phyloP scores from a whole-genome alignment of 2,329 filamentous ascomycete species.

The Fusarium graminum region DNA sequence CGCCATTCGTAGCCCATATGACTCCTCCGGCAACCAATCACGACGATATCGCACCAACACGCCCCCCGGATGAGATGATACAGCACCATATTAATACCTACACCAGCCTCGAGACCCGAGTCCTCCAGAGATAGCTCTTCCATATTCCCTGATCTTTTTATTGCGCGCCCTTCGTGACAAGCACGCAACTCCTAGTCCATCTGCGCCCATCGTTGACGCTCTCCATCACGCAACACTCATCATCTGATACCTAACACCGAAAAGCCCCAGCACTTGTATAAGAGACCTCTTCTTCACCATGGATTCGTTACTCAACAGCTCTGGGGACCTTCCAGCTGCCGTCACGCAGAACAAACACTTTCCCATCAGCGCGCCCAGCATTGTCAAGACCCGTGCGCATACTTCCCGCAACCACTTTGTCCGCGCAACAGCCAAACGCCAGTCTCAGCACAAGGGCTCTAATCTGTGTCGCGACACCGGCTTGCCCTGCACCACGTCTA shows the following conservation, averaged over 20 bases:
- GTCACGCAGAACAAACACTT: slow-evolving; percentile 42
- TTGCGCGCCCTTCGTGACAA: slow-evolving; percentile 40
- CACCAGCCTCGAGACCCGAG: slow-evolving; percentile 14
- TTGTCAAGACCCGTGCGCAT: slow-evolving; percentile 31
- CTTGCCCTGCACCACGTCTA: slow-evolving; percentile 37
- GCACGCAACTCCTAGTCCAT: slow-evolving; percentile 42
- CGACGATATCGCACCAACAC: slow-evolving; percentile 31
- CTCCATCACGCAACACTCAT: slow-evolving; percentile 34
- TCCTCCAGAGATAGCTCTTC: slow-evolving; percentile 46
- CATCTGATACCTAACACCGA: slow-evolving; percentile 15
- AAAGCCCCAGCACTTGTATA: slow-evolving; percentile 16
- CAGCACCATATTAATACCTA: slow-evolving; percentile 37
- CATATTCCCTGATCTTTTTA: slow-evolving; percentile 28
- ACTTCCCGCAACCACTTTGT: slow-evolving; percentile 50
- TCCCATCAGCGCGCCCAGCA: slow-evolving; percentile 15
- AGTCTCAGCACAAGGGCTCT: slow-evolving; percentile 40
- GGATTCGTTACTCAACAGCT: slow-evolving; percentile 42
- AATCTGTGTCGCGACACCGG: slow-evolving; percentile 44
- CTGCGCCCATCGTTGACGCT: slow-evolving; percentile 45
- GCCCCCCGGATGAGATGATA: slow-evolving; percentile 44
- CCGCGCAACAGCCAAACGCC: slow-evolving; percentile 52
- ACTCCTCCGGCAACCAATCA: slow-evolving; percentile 46
- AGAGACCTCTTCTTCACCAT: slow-evolving; percentile 30
- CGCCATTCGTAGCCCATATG: slow-evolving; percentile 45
- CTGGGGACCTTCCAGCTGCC: slow-evolving; percentile 41